A percentile compares a stretch with the other conserved stretches of the same genome.
These are phyloP conservation scores for Colletotrichum horii DNA, from an alignment of 2,329 filamentous ascomycete genomes.

Conservation along the genomic window DNA sequence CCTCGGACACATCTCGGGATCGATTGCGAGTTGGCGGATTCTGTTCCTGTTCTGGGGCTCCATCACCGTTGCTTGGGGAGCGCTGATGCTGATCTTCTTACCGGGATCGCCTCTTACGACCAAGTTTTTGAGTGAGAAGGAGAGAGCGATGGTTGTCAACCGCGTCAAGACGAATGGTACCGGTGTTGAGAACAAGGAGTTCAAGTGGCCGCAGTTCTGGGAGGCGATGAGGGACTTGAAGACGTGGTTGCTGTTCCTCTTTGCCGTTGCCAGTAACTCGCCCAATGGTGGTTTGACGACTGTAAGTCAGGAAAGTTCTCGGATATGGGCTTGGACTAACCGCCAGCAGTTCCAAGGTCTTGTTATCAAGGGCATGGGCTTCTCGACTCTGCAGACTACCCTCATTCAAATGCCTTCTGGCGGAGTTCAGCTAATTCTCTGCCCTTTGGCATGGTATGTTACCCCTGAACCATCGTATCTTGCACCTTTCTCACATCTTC, in stretches of 20 bases:
- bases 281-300: slow-evolving; percentile 47
- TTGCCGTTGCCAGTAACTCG: slow-evolving; percentile 68
- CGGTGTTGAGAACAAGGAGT: slow-evolving; percentile 74
- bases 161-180: slow-evolving; percentile 77
- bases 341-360: slow-evolving; percentile 67
- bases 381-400: slow-evolving; percentile 61
- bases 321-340: slow-evolving; percentile 27
- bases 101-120: slow-evolving; percentile 60
- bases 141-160: slow-evolving; percentile 71
- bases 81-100: slow-evolving; percentile 63
- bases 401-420: slow-evolving; percentile 75
- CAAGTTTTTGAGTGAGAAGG: slow-evolving; percentile 62
- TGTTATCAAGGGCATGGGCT: slow-evolving; percentile 69
- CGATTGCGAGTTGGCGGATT: slow-evolving; percentile 42
- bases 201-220: slow-evolving; percentile 69
- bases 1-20: slow-evolving; percentile 53
- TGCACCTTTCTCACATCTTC: background rate
- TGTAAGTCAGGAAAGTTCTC: background rate
- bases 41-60: slow-evolving; percentile 68
- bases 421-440: slow-evolving; percentile 8
- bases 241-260: slow-evolving; percentile 63
- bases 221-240: slow-evolving; percentile 54
- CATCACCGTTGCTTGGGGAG: slow-evolving; percentile 61
- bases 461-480: too few relatives aligned
- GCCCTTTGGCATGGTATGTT: slow-evolving; percentile 7